Conservation (phyloP, 2,329 filamentous ascomycete species). For the Elsinoe necatrix region DNA sequence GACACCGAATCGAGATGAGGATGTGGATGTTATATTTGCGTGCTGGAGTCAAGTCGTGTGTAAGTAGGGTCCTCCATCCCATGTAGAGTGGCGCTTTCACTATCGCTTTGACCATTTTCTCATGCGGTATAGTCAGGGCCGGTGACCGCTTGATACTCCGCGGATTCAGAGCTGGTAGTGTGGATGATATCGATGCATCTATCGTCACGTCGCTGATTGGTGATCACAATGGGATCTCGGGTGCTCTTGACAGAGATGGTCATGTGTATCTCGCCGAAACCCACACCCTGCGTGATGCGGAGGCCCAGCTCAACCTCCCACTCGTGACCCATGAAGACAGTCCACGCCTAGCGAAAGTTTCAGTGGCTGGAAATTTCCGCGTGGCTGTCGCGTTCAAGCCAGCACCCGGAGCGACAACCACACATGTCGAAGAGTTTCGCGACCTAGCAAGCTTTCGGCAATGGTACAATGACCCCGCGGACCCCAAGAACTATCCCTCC, state of each 20-base stretch:
- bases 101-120: slow-evolving; percentile 17
- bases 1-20: neutral
- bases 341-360: slow-evolving; percentile 22
- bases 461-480: slow-evolving; percentile 25
- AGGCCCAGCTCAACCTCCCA: neutral
- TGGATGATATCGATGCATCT: slow-evolving; percentile 4
- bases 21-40: slow-evolving; percentile 23
- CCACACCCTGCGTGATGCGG: neutral
- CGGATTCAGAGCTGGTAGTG: slow-evolving; percentile 17
- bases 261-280: slow-evolving; percentile 20
- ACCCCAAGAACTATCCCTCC: slow-evolving; percentile 20
- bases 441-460: slow-evolving; percentile 21
- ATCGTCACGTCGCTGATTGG: slow-evolving; percentile 21
- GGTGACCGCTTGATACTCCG: slow-evolving; percentile 7
- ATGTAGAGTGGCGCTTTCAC: slow-evolving; percentile 15
- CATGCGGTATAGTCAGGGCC: slow-evolving; percentile 5
- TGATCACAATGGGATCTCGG: slow-evolving; percentile 28
- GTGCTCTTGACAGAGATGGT: slow-evolving; percentile 23
- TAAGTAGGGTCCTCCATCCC: neutral
- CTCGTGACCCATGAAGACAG: slow-evolving; percentile 17
- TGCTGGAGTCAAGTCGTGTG: slow-evolving; percentile 29
- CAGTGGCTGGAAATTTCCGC: slow-evolving; percentile 24
- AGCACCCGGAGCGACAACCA: slow-evolving; percentile 22
- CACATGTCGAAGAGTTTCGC: slow-evolving; percentile 25
- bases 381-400: slow-evolving; percentile 25